These are phyloP conservation scores for Psophocarpus tetragonolobus DNA, from an alignment of 306 rosid species.

Conservation along the genomic window DNA sequence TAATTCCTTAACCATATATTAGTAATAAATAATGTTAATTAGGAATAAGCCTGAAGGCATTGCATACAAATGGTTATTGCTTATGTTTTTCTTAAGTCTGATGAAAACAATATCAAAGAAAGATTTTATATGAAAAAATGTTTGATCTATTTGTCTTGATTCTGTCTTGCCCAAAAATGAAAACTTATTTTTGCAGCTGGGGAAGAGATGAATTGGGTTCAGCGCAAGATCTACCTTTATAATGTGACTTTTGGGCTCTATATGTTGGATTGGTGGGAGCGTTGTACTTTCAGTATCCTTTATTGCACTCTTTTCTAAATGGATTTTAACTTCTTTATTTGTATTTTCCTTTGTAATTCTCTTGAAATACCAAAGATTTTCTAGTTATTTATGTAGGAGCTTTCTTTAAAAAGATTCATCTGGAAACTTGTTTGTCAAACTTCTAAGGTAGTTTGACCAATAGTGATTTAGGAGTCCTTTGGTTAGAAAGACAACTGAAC, in stretches of 20 bases:
- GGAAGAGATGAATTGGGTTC: constrained; percentile 85
- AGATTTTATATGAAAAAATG: background rate
- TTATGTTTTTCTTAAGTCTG: too few species aligned
- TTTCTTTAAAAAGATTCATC: background rate
- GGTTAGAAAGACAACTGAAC: background rate
- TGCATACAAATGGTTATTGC: too few species aligned
- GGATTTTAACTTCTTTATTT: constrained; percentile 14
- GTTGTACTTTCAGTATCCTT: constrained; percentile 86
- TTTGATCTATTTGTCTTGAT: background rate
- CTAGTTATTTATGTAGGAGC: background rate
- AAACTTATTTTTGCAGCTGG: constrained; percentile 23
- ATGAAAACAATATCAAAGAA: background rate
- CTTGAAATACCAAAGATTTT: constrained; percentile 11
- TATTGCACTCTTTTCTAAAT: background rate
- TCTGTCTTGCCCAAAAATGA: background rate
- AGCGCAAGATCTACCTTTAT: constrained; percentile 82
- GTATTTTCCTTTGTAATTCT: background rate
- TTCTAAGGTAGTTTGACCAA: background rate
- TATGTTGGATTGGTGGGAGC: constrained; percentile 99
- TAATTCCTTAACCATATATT: background rate
- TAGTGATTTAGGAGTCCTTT: background rate
- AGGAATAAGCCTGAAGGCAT: too few species aligned
- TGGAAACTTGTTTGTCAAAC: constrained; percentile 16
- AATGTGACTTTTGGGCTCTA: constrained; percentile 95
- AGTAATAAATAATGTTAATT: background rate